Conservation (phyloP, 2,329 filamentous ascomycete species). For the Aureobasidium subglaciale region DNA sequence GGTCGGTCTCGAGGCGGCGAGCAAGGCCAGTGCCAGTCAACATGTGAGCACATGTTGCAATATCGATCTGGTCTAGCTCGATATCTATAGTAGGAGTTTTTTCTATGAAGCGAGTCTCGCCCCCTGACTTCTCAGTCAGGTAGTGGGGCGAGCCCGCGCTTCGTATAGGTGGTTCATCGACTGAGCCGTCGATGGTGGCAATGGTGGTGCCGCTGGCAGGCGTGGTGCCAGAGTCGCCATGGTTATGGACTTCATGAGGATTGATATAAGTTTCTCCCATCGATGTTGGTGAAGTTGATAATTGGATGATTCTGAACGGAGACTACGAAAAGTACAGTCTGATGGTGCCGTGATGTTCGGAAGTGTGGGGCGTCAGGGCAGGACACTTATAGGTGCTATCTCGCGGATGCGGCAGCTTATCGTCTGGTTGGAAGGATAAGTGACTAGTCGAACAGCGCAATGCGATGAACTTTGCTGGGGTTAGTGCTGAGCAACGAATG, state of each 20-base stretch:
- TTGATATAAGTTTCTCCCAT: conserved; percentile 23
- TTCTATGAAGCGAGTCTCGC: conserved; percentile 22
- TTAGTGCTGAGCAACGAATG: neutral
- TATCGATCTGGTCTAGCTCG: conserved; percentile 13
- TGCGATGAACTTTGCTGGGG: neutral
- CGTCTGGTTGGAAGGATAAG: neutral
- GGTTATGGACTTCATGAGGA: conserved; percentile 19
- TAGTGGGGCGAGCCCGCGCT: conserved; percentile 24
- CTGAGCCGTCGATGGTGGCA: conserved; percentile 22
- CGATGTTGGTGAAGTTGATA: conserved; percentile 13
- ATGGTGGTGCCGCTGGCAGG: conserved; percentile 19
- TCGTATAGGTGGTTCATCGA: conserved; percentile 26
- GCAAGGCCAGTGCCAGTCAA: conserved; percentile 18
- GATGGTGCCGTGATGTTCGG: neutral
- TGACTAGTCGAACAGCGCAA: neutral
- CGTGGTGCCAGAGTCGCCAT: conserved; percentile 17
- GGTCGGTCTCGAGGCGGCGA: conserved; percentile 18
- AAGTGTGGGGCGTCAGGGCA: neutral
- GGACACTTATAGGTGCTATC: neutral
- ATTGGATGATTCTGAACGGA: too few species aligned
- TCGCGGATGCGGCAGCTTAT: neutral
- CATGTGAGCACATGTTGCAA: conserved; percentile 20
- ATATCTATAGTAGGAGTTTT: conserved; percentile 13
- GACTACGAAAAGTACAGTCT: neutral
- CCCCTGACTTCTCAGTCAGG: conserved; percentile 22